Base-by-base conservation (phyloP, 306 rosid genomes). In the Quercus bicolor region DNA sequence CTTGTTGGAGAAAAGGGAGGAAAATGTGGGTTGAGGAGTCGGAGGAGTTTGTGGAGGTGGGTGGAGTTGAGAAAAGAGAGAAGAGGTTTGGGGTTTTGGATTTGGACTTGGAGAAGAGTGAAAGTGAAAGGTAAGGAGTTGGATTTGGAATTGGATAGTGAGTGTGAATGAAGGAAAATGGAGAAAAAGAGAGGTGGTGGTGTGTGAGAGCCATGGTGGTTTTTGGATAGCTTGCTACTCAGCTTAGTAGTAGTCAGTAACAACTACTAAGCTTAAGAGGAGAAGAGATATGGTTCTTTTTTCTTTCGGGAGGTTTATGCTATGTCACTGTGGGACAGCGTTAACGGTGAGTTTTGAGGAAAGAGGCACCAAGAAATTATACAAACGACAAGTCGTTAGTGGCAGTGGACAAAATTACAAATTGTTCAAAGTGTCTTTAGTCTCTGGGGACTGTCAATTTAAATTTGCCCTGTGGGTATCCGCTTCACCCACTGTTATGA, bases 1-100 rank as follows among this genome's bases (percentile, higher is more conserved):
- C 43, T 53, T 85, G 52, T 33, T 79, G 82, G 83, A 90, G 90
- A 72, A 81, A 70, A 9, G 82, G 90, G 31, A 86, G 88, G 83
- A 88, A 89, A 77, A 92, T 86, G 29, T 86, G 86, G 26, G 72
- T 3, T 4, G 91, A 79, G 79, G 88, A 79, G 7, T 55, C 75
- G 5, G 75, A 28, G 68, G 73, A 11, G 56, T 84, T 59, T 10
- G 70, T 31, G 72, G 72, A 68, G 40, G 57, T 55, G 7, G 86
- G 85, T 14, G 84, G 77, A 18, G 83, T 78, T 53, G 87, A 28
- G 51, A 48, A 76, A 0, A 88, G 79, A 56, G 88, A 85, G 85
- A 77, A 77, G 11, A 75, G 83, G 31, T 61, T 68, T 19, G 82
- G 76, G 76, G 84, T 68, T 75, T 84, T 88, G 28, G 75, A 78